A percentile compares a stretch with the other conserved stretches of the same genome.
These are phyloP conservation scores for Gossypium schwendimanii DNA, from an alignment of 441 rosid genomes.

Conservation along the genomic window DNA sequence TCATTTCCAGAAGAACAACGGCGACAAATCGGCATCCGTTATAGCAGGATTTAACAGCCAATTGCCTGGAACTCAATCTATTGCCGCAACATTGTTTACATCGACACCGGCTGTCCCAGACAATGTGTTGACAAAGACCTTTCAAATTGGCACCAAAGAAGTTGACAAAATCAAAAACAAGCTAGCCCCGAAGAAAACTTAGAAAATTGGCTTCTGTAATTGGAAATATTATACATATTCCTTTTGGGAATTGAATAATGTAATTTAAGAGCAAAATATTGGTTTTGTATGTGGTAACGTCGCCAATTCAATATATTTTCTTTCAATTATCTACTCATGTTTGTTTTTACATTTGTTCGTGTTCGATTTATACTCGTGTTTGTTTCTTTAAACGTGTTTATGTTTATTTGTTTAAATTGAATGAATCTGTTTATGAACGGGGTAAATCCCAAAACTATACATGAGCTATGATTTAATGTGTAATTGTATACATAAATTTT, in stretches of 20 bases:
- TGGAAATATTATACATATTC: not conserved
- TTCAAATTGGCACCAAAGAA: slow-evolving; percentile 77
- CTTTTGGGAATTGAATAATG: not conserved
- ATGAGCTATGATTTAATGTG: too few relatives aligned
- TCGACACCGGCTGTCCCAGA: slow-evolving; percentile 59
- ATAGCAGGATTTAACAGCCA: slow-evolving; percentile 77
- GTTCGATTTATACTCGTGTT: too few relatives aligned
- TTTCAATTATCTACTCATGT: too few relatives aligned
- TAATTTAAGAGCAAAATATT: not conserved
- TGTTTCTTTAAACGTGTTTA: too few relatives aligned
- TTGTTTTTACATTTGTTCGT: too few relatives aligned
- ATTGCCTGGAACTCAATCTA: slow-evolving; percentile 72
- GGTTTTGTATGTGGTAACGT: too few relatives aligned
- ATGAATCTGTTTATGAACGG: too few relatives aligned
- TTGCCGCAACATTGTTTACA: slow-evolving; percentile 54
- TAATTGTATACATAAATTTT: too few relatives aligned
- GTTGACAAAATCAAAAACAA: slow-evolving; percentile 56
- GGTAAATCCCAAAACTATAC: too few relatives aligned
- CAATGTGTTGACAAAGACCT: slow-evolving; percentile 54
- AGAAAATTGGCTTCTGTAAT: not conserved
- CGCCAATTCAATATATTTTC: too few relatives aligned
- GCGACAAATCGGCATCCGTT: slow-evolving; percentile 40
- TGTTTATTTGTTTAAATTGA: too few relatives aligned
- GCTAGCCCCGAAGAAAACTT: slow-evolving; percentile 62
- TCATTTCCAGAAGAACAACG: slow-evolving; percentile 84